These are phyloP conservation scores for Xanthoconium stramineum DNA, from an alignment of 768 basidiomycete species.

Conservation along the genomic window DNA sequence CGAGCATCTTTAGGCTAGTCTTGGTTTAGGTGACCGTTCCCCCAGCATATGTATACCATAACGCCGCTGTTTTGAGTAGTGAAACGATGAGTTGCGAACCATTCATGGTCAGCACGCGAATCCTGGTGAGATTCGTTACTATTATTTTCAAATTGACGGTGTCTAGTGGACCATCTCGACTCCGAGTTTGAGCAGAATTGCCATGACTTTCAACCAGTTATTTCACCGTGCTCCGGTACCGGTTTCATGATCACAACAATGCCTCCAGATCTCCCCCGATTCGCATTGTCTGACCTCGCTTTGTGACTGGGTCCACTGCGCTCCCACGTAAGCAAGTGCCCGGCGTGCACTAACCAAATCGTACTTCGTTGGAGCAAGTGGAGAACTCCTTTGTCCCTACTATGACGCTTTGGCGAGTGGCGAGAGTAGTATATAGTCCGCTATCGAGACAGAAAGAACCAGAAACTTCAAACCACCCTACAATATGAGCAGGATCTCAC, in stretches of 20 bases:
- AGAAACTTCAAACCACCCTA: neutral
- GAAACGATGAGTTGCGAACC: neutral
- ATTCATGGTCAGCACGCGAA: neutral
- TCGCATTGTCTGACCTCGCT: conserved; percentile 14
- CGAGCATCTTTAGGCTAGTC: conserved; percentile 17
- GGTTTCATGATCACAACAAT: conserved; percentile 1
- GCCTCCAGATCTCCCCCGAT: neutral
- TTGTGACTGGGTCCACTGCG: neutral
- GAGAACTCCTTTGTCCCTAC: conserved; percentile 21
- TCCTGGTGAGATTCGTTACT: conserved; percentile 4
- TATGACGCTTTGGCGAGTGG: conserved; percentile 25
- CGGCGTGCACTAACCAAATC: conserved; percentile 11
- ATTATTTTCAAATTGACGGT: neutral
- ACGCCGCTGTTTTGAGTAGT: too few species aligned
- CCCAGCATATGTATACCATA: neutral
- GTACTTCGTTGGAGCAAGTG: conserved; percentile 6
- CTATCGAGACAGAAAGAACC: neutral
- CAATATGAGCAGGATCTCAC: conserved; percentile 33
- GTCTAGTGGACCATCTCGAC: neutral
- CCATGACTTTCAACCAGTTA: neutral
- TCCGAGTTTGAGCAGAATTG: neutral
- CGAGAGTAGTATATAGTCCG: conserved; percentile 25
- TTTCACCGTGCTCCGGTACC: neutral
- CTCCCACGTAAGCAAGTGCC: conserved; percentile 12
- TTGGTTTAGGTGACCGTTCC: neutral